A percentile compares a stretch with the other conserved stretches of the same genome.
These are phyloP conservation scores for Astragalus glycyphyllos DNA, from an alignment of 306 rosid genomes.

Conservation along the genomic window DNA sequence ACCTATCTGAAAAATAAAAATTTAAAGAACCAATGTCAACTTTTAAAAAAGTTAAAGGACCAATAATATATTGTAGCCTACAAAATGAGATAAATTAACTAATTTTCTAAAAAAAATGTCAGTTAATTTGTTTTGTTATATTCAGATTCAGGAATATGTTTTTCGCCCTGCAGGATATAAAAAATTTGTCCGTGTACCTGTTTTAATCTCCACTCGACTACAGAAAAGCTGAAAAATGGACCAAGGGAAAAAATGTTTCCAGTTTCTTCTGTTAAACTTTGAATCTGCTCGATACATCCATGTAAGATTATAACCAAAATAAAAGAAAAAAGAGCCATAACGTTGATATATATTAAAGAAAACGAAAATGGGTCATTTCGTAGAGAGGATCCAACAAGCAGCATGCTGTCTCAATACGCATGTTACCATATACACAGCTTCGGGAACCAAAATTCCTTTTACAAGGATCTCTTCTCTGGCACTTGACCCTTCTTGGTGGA, in stretches of 20 bases:
- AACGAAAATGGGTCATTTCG: slow-evolving; percentile 47
- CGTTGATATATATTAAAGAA: background rate
- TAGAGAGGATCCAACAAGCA: slow-evolving; percentile 49
- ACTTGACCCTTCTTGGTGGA: slow-evolving; percentile 44
- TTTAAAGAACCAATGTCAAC: too few species aligned
- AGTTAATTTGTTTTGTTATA: too few species aligned
- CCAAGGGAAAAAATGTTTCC: background rate
- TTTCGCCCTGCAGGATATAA: too few species aligned
- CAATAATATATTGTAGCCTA: too few species aligned
- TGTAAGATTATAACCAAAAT: background rate
- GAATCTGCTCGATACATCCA: slow-evolving; percentile 34
- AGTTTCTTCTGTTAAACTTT: slow-evolving; percentile 36
- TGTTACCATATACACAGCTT: slow-evolving; percentile 55
- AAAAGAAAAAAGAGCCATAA: background rate
- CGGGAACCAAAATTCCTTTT: slow-evolving; percentile 37
- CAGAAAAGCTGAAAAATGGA: background rate
- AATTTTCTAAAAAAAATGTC: too few species aligned
- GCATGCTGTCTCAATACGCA: slow-evolving; percentile 30
- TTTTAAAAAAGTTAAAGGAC: too few species aligned
- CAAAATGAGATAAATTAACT: too few species aligned
- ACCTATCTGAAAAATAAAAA: too few species aligned
- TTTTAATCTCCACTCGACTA: background rate
- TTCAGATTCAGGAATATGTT: too few species aligned
- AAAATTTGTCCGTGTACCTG: background rate
- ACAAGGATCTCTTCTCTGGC: slow-evolving; percentile 38